A percentile compares a stretch with the other conserved stretches of the same genome.
These are phyloP conservation scores for Hypholoma sublateritium DNA, from an alignment of 768 basidiomycete species.

Conservation along the genomic window DNA sequence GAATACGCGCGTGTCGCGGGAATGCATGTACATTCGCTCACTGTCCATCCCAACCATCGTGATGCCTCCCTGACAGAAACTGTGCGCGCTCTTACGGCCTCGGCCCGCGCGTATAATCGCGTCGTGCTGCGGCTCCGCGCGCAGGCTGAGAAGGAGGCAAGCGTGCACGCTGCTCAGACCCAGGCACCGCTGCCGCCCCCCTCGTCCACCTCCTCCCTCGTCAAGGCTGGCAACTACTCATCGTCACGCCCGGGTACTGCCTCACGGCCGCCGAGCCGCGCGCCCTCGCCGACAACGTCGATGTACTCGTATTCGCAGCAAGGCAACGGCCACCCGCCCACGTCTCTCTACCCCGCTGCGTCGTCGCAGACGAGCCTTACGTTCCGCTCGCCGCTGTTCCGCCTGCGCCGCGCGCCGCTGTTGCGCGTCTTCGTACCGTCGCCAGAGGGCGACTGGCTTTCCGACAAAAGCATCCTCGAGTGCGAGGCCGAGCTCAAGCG, in stretches of 20 bases:
- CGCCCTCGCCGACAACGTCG: slow-evolving; percentile 63
- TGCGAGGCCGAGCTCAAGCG: slow-evolving; percentile 80
- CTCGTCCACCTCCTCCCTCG: slow-evolving; percentile 15
- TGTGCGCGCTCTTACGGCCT: slow-evolving; percentile 53
- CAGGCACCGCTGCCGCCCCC: slow-evolving; percentile 13
- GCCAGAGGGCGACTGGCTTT: slow-evolving; percentile 84
- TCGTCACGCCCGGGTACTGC: slow-evolving; percentile 22
- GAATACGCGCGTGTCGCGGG: slow-evolving; percentile 65
- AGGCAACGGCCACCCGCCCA: slow-evolving; percentile 25
- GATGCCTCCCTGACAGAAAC: slow-evolving; percentile 40
- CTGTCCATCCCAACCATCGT: slow-evolving; percentile 39
- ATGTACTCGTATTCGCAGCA: slow-evolving; percentile 46
- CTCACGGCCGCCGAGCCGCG: slow-evolving; percentile 57
- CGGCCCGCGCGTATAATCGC: slow-evolving; percentile 77
- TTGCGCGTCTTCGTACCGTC: slow-evolving; percentile 83
- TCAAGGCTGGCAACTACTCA: slow-evolving; percentile 14
- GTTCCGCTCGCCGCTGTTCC: slow-evolving; percentile 74
- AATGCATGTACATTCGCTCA: slow-evolving; percentile 53
- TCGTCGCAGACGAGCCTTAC: slow-evolving; percentile 27
- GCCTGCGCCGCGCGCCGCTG: slow-evolving; percentile 70
- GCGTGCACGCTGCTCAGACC: slow-evolving; percentile 17
- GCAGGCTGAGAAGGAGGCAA: slow-evolving; percentile 67
- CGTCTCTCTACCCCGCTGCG: slow-evolving; percentile 17
- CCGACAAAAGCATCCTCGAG: slow-evolving; percentile 75
- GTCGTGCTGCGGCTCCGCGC: slow-evolving; percentile 75